Conservation (phyloP, 176 grass and related monocot genomes). For the Oryza officinalis region DNA sequence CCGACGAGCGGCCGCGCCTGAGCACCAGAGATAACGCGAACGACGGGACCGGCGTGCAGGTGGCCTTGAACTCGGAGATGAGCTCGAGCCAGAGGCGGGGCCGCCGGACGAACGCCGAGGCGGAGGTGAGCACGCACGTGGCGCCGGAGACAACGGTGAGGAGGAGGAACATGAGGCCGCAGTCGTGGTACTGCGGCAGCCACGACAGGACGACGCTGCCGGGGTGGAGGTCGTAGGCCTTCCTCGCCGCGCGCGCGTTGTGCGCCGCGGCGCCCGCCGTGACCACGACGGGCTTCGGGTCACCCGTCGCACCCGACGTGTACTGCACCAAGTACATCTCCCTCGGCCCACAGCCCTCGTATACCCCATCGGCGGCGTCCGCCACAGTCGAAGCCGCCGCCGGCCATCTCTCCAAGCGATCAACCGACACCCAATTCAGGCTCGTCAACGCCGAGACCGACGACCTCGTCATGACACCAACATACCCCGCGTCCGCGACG, state of each 20-base stretch:
- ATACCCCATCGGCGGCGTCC: neutral
- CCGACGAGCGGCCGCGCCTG: slow-evolving; percentile 11
- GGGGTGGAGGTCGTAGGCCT: slow-evolving; percentile 48
- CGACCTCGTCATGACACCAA: slow-evolving; percentile 5
- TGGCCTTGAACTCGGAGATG: slow-evolving; percentile 46
- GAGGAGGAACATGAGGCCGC: slow-evolving; percentile 68
- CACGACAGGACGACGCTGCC: slow-evolving; percentile 53
- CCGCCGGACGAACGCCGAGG: slow-evolving; percentile 37
- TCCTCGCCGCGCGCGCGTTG: slow-evolving; percentile 51
- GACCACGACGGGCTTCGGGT: slow-evolving; percentile 47
- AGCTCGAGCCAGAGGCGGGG: slow-evolving; percentile 63
- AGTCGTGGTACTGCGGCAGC: slow-evolving; percentile 63
- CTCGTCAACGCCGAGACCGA: neutral
- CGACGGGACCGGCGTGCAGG: slow-evolving; percentile 55
- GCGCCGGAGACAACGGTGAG: slow-evolving; percentile 52
- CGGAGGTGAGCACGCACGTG: slow-evolving; percentile 55
- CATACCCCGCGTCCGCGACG: slow-evolving; percentile 38
- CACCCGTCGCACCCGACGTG: slow-evolving; percentile 60
- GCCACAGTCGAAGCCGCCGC: neutral
- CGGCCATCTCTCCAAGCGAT: neutral
- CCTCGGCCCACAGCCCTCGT: slow-evolving; percentile 35
- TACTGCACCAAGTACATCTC: slow-evolving; percentile 61
- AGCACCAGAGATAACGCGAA: slow-evolving; percentile 49
- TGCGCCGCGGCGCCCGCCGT: slow-evolving; percentile 54
- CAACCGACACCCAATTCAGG: slow-evolving; percentile 43